Percentiles rank a stretch among this genome's conserved stretches.
Evolutionary conservation across 345 rosid species (phyloP).

Genomic region (Eucalyptus marginata): DNA sequence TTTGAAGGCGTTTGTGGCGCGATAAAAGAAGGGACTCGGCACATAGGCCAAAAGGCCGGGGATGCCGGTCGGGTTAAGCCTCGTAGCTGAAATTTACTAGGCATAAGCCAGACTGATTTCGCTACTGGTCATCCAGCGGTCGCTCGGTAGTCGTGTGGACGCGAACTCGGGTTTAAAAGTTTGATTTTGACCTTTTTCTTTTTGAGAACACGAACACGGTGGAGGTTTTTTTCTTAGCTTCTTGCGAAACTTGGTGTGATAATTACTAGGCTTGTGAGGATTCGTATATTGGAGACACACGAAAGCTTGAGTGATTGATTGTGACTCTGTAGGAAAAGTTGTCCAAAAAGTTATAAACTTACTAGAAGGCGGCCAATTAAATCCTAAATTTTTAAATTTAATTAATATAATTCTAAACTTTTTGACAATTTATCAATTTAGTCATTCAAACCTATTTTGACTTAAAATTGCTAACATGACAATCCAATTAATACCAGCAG

Average conservation of each 20-base stretch:
- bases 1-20: not conserved
- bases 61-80: not conserved
- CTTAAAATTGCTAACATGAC: accelerated
- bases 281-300: not conserved
- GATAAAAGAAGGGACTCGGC: not conserved
- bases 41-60: not conserved
- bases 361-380: accelerated
- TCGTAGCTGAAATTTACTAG: not conserved
- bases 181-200: not conserved
- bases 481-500: accelerated
- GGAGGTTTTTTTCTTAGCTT: not conserved
- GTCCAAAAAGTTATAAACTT: not conserved
- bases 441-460: accelerated
- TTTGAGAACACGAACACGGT: not conserved
- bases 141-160: not conserved
- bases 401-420: accelerated
- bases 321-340: not conserved
- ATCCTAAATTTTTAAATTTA: not conserved
- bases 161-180: not conserved
- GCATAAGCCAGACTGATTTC: not conserved
- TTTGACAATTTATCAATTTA: not conserved
- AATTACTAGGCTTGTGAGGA: not conserved
- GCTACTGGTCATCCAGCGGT: not conserved
- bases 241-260: not conserved
- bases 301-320: not conserved